Base-by-base conservation (phyloP, 2,329 filamentous ascomycete species). In the Aureobasidium zeae region DNA sequence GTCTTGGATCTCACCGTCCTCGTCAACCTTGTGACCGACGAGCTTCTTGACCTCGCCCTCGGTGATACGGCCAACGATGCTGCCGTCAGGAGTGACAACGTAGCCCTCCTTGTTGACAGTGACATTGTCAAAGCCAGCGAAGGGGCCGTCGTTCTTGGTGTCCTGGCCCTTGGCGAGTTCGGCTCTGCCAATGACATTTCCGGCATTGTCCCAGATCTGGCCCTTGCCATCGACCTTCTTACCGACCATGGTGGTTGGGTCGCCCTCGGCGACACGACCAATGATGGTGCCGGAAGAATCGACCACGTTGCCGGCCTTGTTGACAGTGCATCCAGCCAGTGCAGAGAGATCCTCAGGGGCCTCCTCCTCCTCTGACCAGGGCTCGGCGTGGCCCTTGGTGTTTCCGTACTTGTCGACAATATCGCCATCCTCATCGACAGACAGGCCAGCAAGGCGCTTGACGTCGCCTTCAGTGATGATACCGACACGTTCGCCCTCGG, bases 391-490 rank as follows among this genome's bases (percentile, higher is more conserved):
- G 22, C 73, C 73, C 61, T 75, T 75, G 51, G 73, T 68, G 48
- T 74, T 76, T 46, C 74, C 77, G 56, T 86, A 87, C 60, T 78
- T 79, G 67, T 91, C 86, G 45, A 83, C 70, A 22, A 93, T 78
- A 46, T 91, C 85, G 26, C 86, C 86, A 50, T 93, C 85, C 49
- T 86, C 80, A 46, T 91, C 86, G 13, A 91, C 85, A 7, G 70
- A 56, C 34, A 84, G 81, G 12, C 86, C 86, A 26, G 80, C 76
- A 1, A 93, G 72, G 39, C 71, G 68, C 71, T 86, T 86, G 25
- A 73, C 60, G 44, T 93, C 82, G 2, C 85, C 86, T 34, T 78
- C 75, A 3, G 74, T 68, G 28, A 89, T 72, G 30, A 80, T 71
- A 16, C 86, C 86, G 35, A 91, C 83, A 17, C 83, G 71, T 49